Percentiles rank a stretch among this genome's conserved stretches.
Conservation (phyloP, 2,329 filamentous ascomycete species). For the Thelonectria discophora region DNA sequence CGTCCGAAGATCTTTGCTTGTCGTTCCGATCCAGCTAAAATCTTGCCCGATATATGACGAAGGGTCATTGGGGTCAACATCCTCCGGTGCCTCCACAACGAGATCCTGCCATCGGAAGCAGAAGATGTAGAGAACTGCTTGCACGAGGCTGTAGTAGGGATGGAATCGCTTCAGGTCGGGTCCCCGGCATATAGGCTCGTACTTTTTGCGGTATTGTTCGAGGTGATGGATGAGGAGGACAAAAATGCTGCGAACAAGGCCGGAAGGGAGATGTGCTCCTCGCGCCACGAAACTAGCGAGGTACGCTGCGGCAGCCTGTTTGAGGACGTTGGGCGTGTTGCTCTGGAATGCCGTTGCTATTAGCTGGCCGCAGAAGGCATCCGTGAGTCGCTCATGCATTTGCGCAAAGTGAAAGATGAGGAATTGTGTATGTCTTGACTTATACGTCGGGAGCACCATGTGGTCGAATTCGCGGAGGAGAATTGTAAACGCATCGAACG, state of each 20-base stretch:
- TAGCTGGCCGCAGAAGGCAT: slow-evolving; percentile 83
- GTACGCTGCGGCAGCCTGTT: slow-evolving; percentile 89
- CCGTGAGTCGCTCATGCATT: slow-evolving; percentile 77
- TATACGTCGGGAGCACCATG: slow-evolving; percentile 89
- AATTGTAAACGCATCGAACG: slow-evolving; percentile 78
- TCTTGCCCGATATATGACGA: slow-evolving; percentile 73
- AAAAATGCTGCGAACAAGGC: slow-evolving; percentile 84
- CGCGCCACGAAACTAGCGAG: slow-evolving; percentile 94
- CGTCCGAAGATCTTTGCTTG: slow-evolving; percentile 76
- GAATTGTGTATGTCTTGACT: slow-evolving; percentile 93
- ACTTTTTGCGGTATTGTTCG: slow-evolving; percentile 74
- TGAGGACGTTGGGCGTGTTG: slow-evolving; percentile 75
- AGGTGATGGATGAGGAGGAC: slow-evolving; percentile 80
- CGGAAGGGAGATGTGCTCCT: slow-evolving; percentile 80
- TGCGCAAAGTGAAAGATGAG: slow-evolving; percentile 96
- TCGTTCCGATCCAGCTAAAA: slow-evolving; percentile 77
- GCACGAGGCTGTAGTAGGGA: slow-evolving; percentile 87
- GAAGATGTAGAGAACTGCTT: slow-evolving; percentile 92
- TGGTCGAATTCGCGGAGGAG: slow-evolving; percentile 86
- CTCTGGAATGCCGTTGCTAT: slow-evolving; percentile 59
- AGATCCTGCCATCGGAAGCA: slow-evolving; percentile 98
- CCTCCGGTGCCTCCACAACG: slow-evolving; percentile 68
- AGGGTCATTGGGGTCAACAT: slow-evolving; percentile 69
- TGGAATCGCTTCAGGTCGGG: slow-evolving; percentile 87
- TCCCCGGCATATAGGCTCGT: slow-evolving; percentile 79